Evolutionary conservation across 331 rosid genomes (phyloP).

Genomic region (Stylosanthes scabra): DNA sequence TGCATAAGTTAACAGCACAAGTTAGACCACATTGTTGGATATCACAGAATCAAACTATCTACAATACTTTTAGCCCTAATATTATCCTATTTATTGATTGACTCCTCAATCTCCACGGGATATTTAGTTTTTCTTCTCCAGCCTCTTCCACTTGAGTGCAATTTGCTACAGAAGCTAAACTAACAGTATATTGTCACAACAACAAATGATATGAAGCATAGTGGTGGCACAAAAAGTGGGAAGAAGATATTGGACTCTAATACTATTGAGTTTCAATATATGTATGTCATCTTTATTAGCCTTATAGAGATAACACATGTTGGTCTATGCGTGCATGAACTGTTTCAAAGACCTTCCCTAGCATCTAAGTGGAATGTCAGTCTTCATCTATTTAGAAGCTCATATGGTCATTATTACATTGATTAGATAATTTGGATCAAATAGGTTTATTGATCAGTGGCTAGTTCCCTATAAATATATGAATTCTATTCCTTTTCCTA

Average conservation of each 20-base stretch:
- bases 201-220: not conserved
- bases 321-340: not conserved
- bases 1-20: slow-evolving; percentile 12
- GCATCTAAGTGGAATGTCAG: not conserved
- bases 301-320: slow-evolving; percentile 19
- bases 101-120: slow-evolving; percentile 20
- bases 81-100: slow-evolving; percentile 14
- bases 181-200: not conserved
- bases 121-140: slow-evolving; percentile 11
- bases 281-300: slow-evolving; percentile 12
- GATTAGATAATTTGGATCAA: slow-evolving; percentile 15
- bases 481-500: not conserved
- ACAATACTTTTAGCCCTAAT: not conserved
- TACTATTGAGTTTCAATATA: slow-evolving; percentile 8
- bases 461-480: slow-evolving; percentile 1
- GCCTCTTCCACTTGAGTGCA: slow-evolving; percentile 19
- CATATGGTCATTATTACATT: slow-evolving; percentile 10
- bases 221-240: slow-evolving; percentile 10
- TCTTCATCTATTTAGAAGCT: slow-evolving; percentile 13
- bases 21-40: slow-evolving; percentile 2
- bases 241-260: slow-evolving; percentile 20
- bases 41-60: slow-evolving; percentile 12
- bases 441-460: not conserved
- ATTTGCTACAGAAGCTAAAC: slow-evolving; percentile 16
- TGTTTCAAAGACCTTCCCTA: not conserved